These are phyloP conservation scores for Globisporangium radiosum DNA, from an alignment of 352 stramenopile genomes.

Conservation along the genomic window DNA sequence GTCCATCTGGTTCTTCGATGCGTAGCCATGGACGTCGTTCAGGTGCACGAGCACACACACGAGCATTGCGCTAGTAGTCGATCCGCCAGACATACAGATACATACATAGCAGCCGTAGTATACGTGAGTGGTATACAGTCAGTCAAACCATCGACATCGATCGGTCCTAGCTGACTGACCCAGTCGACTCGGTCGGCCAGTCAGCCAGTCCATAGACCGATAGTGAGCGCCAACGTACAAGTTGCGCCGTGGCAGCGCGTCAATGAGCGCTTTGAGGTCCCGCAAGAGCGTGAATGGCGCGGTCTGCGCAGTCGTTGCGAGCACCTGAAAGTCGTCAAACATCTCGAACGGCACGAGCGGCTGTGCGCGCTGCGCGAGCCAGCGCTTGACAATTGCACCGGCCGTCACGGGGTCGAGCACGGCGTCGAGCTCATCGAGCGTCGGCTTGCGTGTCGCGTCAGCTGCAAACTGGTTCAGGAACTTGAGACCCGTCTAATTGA, in stretches of 20 bases:
- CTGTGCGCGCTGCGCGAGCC: constrained; percentile 60
- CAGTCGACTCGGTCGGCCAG: neutral
- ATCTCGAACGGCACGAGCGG: constrained; percentile 59
- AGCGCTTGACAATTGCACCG: constrained; percentile 51
- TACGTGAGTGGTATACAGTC: too few species aligned
- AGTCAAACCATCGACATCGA: too few species aligned
- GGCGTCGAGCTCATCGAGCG: constrained; percentile 52
- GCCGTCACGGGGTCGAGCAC: constrained; percentile 53
- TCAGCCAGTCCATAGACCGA: neutral
- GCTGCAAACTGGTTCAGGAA: constrained; percentile 63
- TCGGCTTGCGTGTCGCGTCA: constrained; percentile 32
- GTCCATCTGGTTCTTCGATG: constrained; percentile 70
- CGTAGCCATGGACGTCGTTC: constrained; percentile 78
- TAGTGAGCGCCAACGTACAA: constrained; percentile 33
- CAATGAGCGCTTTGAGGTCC: constrained; percentile 53
- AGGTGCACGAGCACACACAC: constrained; percentile 73
- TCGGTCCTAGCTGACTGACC: neutral
- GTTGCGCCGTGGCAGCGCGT: constrained; percentile 52
- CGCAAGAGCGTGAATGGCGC: constrained; percentile 46
- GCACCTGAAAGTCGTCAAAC: constrained; percentile 46
- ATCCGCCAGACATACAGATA: too few species aligned
- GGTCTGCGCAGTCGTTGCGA: constrained; percentile 33
- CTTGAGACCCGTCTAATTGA: constrained; percentile 26
- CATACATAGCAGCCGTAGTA: too few species aligned
- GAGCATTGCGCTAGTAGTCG: constrained; percentile 39